Percentiles rank a stretch among this genome's conserved stretches.
Evolutionary conservation across 208 protist genomes (phyloP).

Genomic region (Naegleria fowleri): DNA sequence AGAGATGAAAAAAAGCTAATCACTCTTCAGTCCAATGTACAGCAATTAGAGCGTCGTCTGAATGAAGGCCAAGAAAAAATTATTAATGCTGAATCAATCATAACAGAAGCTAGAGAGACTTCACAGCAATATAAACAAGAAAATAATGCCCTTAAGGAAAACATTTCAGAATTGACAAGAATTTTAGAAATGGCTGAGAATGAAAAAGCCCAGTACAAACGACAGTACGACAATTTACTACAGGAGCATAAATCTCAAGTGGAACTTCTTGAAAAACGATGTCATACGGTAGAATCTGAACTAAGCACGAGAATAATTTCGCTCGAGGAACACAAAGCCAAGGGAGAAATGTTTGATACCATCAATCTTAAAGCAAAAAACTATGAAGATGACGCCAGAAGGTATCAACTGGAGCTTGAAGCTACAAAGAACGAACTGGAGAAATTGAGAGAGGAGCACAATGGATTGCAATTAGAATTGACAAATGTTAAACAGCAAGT

Average conservation of each 20-base stretch:
- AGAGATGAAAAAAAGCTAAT: background rate
- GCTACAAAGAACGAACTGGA: background rate
- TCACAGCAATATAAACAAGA: background rate
- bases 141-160: background rate
- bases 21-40: background rate
- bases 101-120: background rate
- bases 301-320: background rate
- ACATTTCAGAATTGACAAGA: background rate
- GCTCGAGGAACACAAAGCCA: slow-evolving; percentile 6
- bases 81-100: background rate
- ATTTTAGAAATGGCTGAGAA: background rate
- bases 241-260: background rate
- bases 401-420: background rate
- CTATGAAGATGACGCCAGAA: background rate
- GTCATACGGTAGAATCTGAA: background rate
- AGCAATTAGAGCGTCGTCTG: too few relatives aligned
- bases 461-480: background rate
- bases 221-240: background rate
- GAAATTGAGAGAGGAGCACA: background rate
- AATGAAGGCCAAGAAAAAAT: background rate
- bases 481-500: background rate
- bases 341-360: background rate
- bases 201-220: too few relatives aligned
- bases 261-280: background rate
- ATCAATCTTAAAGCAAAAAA: background rate